Conservation (phyloP, 257 asterid species). For the Osmanthus fragrans region DNA sequence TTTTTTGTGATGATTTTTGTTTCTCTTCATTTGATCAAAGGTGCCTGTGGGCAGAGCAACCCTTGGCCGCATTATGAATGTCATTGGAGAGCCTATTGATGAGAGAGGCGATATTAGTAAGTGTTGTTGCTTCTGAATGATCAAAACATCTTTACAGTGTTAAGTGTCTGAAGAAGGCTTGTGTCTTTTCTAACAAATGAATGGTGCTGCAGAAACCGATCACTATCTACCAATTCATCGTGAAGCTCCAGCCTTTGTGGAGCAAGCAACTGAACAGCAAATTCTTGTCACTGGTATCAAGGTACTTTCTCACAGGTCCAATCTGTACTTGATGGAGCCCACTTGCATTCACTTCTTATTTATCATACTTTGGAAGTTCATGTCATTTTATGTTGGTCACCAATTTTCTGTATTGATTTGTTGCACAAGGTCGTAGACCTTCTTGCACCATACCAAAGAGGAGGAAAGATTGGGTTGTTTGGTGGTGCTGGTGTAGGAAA, state of each 20-base stretch:
- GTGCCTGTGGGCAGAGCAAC: slow-evolving; percentile 98
- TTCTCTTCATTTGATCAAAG: slow-evolving; percentile 26
- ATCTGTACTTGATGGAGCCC: too few species aligned
- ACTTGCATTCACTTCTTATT: too few species aligned
- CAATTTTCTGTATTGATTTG: too few species aligned
- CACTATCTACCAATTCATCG: slow-evolving; percentile 88
- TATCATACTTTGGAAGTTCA: too few species aligned
- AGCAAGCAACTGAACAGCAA: too few species aligned
- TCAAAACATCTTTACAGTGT: not conserved
- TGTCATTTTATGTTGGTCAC: too few species aligned
- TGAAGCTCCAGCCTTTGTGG: slow-evolving; percentile 70
- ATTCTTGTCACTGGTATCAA: too few species aligned
- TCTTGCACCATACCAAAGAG: too few species aligned
- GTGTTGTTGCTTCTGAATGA: slow-evolving; percentile 27
- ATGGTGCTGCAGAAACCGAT: slow-evolving; percentile 61
- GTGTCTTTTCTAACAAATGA: slow-evolving; percentile 6
- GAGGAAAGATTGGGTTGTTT: too few species aligned
- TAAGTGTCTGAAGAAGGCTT: not conserved
- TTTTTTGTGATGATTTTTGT: not conserved
- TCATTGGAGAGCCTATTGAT: slow-evolving; percentile 92
- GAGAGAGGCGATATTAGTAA: slow-evolving; percentile 75
- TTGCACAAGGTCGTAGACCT: too few species aligned
- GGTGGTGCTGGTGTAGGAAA: too few species aligned
- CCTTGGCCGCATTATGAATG: slow-evolving; percentile 91
- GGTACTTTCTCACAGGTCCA: too few species aligned